Evolutionary conservation across 192 early-diverging fungal genomes (phyloP), one percentile per base, ranked within the genome.

Genomic region (Entrophospora sp.): DNA sequence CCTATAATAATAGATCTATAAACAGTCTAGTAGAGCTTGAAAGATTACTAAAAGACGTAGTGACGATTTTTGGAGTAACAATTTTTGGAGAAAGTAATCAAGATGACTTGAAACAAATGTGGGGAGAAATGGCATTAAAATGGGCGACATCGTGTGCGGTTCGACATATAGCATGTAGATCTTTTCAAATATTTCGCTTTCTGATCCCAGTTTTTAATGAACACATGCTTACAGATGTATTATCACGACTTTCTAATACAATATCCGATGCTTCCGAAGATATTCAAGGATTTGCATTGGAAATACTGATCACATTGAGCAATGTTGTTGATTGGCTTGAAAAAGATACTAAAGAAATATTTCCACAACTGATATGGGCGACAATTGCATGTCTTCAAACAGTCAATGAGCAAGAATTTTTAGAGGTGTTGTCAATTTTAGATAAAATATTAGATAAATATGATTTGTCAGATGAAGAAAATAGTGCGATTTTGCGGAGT

Each of bases 71-170:
- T 27, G 38, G 31, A 31, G 49, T 40, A 16, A 12, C 28, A 4
- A 20, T 30, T 28, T 43, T 30, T 31, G 67, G 58, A 27, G 67
- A 74, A 13, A 62, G 58, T 10, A 77, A 74, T 32, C 74, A 78
- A 27, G 72, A 69, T 6, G 80, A 80, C 20, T 66, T 87, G 24
- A 64, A 79, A 12, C 86, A 85, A 56, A 79, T 75, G 35, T 94
- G 91, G 92, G 91, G 87, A 1, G 85, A 88, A 63, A 82, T 81
- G 4, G 89, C 92, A 0, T 77, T 95, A 14, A 75, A 79, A 45
- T 94, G 90, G 91, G 91, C 89, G 3, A 89, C 89, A 2, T 79
- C 76, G 25, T 94, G 91, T 68, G 83, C 91, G 18, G 89, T 92
- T 10, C 83, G 87, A 2, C 90, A 94, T 71, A 82, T 91, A n/a